Conservation (phyloP, 2,329 filamentous ascomycete species). For the Thielaviopsis populi region DNA sequence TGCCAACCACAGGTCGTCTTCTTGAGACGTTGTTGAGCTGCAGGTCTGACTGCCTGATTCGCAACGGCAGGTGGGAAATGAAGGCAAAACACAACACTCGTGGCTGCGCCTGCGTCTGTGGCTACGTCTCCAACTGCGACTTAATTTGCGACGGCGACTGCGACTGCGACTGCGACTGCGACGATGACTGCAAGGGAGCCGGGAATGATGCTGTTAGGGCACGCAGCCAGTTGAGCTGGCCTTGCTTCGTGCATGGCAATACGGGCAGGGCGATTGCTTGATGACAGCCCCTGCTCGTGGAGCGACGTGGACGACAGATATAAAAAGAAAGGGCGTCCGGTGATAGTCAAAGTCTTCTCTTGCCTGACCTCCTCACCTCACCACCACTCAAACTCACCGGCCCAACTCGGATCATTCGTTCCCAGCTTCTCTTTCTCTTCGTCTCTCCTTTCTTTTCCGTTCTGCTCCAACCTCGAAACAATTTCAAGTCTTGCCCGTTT, state of each 20-base stretch:
- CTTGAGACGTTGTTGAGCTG: background rate
- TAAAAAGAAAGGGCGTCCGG: background rate
- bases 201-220: background rate
- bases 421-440: conserved; percentile 5
- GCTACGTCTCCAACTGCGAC: too few relatives aligned
- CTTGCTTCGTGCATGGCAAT: background rate
- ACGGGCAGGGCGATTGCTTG: background rate
- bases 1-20: background rate
- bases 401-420: conserved; percentile 1
- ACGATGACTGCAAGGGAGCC: conserved; percentile 3
- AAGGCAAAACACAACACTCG: conserved; percentile 8
- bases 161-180: background rate
- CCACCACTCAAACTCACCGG: background rate
- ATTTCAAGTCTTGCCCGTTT: background rate
- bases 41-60: background rate
- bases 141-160: background rate
- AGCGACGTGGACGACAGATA: background rate
- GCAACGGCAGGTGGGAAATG: conserved; percentile 5
- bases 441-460: background rate
- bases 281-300: background rate
- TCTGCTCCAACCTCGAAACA: background rate
- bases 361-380: conserved; percentile 2
- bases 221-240: background rate
- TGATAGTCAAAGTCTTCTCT: background rate
- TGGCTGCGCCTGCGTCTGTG: background rate